Evolutionary conservation across 805 yeast genomes (phyloP).

Genomic region (Metschnikowia kunwiensis): DNA sequence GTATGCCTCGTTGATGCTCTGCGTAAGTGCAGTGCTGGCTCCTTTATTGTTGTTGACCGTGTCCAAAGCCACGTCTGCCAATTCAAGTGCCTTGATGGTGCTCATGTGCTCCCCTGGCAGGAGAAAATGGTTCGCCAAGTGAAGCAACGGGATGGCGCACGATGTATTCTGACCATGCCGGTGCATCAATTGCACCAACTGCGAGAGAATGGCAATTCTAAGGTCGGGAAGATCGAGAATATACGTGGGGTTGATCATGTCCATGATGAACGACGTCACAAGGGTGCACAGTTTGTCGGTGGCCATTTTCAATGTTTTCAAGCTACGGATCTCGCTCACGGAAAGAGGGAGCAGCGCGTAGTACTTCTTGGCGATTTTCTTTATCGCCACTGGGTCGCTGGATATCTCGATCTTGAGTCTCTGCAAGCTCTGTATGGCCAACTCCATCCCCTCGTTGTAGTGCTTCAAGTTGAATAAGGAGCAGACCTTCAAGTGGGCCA

Average conservation of each 20-base stretch:
- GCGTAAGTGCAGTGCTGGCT: constrained; percentile 33
- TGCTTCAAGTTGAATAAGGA: constrained; percentile 31
- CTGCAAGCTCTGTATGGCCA: constrained; percentile 35
- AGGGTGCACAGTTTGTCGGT: constrained; percentile 28
- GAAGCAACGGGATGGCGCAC: constrained; percentile 38
- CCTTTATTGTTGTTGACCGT: constrained; percentile 33
- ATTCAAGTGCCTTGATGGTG: constrained; percentile 40
- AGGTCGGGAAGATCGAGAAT: constrained; percentile 25
- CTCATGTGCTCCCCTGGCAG: constrained; percentile 27
- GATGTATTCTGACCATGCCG: constrained; percentile 39
- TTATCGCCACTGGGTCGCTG: constrained; percentile 24
- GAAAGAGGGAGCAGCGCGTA: constrained; percentile 37
- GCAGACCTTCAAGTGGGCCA: constrained; percentile 36
- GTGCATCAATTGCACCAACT: constrained; percentile 33
- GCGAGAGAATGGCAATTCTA: constrained; percentile 30
- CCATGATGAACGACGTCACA: constrained; percentile 41
- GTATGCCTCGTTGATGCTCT: constrained; percentile 41
- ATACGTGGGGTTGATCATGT: constrained; percentile 35
- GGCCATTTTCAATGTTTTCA: constrained; percentile 22
- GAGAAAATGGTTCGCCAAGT: constrained; percentile 35
- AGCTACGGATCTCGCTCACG: constrained; percentile 33
- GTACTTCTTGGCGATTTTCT: constrained; percentile 20
- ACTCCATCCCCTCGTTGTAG: constrained; percentile 30
- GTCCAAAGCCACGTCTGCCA: constrained; percentile 37
- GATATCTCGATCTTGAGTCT: constrained; percentile 34